Evolutionary conservation across 805 yeast species (phyloP).

Genomic region (Diddensiella transvaalensis): DNA sequence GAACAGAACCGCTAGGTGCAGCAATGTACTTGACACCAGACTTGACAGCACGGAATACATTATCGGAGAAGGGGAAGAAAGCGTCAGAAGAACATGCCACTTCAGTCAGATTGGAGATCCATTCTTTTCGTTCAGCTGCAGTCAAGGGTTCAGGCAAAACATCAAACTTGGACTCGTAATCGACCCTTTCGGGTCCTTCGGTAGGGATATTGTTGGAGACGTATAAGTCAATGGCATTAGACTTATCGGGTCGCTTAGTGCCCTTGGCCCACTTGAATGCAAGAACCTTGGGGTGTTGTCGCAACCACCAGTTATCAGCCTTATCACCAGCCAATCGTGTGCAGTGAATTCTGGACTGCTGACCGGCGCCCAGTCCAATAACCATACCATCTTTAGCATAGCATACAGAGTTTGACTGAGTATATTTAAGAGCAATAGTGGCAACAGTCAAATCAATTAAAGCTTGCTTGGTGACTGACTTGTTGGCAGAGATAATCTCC

Average conservation of each 20-base stretch:
- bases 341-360: conserved; percentile 98
- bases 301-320: conserved; percentile 99
- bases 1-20: conserved; percentile 97
- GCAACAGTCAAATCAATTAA: conserved; percentile 92
- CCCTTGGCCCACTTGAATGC: conserved; percentile 98
- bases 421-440: conserved; percentile 93
- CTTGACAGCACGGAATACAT: conserved; percentile 94
- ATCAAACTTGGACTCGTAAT: conserved; percentile 85
- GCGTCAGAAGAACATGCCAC: conserved; percentile 97
- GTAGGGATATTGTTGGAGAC: conserved; percentile 91
- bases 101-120: conserved; percentile 74
- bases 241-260: conserved; percentile 96
- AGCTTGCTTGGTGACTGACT: conserved; percentile 86
- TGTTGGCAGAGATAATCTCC: conserved; percentile 86
- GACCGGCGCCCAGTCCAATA: conserved; percentile 98
- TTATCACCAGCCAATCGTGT: conserved; percentile 99
- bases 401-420: conserved; percentile 98
- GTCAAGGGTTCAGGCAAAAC: conserved; percentile 82
- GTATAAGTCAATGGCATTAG: conserved; percentile 92
- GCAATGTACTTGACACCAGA: conserved; percentile 95
- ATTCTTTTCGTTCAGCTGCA: conserved; percentile 75
- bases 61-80: conserved; percentile 99
- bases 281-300: conserved; percentile 95
- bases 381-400: conserved; percentile 99
- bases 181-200: conserved; percentile 87